phyloP scores from a whole-genome alignment of 1,139 yeast species.

The Hanseniaspora gamundiae region DNA sequence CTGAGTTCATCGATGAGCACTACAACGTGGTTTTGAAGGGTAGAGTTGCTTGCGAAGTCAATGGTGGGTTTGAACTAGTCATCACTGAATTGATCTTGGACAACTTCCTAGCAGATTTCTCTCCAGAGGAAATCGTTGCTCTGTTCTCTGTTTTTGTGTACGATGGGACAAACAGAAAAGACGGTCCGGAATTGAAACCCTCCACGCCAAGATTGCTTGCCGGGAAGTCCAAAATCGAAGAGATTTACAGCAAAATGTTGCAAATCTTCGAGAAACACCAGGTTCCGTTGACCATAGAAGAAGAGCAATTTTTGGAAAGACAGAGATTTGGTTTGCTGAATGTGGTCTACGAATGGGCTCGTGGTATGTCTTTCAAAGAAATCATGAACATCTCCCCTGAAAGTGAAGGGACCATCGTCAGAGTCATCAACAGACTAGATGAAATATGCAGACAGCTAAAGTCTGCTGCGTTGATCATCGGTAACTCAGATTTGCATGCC shows the following conservation, averaged over 20 bases:
- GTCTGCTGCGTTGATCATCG: constrained; percentile 88
- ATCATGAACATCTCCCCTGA: constrained; percentile 82
- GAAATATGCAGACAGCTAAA: constrained; percentile 92
- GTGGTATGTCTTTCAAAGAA: constrained; percentile 83
- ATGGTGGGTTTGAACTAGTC: constrained; percentile 82
- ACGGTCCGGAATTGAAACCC: constrained; percentile 43
- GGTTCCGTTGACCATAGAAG: constrained; percentile 71
- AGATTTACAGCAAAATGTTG: constrained; percentile 54
- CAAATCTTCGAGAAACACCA: constrained; percentile 54
- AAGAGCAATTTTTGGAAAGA: constrained; percentile 69
- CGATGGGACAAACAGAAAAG: constrained; percentile 60
- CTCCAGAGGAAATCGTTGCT: constrained; percentile 94
- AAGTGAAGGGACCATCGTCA: constrained; percentile 95
- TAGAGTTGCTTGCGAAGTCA: constrained; percentile 55
- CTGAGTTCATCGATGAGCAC: constrained; percentile 65
- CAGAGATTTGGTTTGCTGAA: constrained; percentile 84
- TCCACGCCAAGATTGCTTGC: constrained; percentile 75
- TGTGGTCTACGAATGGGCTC: constrained; percentile 96
- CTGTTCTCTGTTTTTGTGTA: constrained; percentile 82
- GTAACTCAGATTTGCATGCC: constrained; percentile 76
- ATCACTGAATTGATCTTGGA: constrained; percentile 82
- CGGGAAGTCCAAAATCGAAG: constrained; percentile 61
- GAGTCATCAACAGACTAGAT: constrained; percentile 88
- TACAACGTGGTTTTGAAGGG: constrained; percentile 78
- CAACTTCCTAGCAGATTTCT: constrained; percentile 84